Evolutionary conservation across 2,329 filamentous ascomycete species (phyloP).

Genomic region (Alternaria angustiovoidea): DNA sequence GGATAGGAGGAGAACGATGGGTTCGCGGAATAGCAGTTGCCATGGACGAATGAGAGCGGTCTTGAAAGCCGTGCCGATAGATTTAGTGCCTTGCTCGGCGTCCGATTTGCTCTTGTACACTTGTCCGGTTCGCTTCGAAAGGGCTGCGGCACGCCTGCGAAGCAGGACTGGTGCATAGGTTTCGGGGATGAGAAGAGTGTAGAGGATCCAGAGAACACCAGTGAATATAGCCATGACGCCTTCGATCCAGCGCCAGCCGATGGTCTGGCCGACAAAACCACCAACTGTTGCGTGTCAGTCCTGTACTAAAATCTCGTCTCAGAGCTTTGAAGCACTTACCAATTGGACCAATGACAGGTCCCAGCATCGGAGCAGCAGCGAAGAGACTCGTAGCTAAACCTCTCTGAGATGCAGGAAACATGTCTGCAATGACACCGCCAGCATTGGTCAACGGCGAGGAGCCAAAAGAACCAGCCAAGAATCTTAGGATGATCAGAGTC

Average conservation of each 20-base stretch:
- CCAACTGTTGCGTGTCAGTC: slow-evolving; percentile 24
- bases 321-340: not conserved
- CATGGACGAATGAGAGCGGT: not conserved
- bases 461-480: slow-evolving; percentile 71
- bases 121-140: slow-evolving; percentile 30
- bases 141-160: not conserved
- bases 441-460: slow-evolving; percentile 70
- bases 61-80: not conserved
- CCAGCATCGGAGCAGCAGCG: slow-evolving; percentile 55
- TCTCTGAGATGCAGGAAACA: slow-evolving; percentile 42
- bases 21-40: not conserved
- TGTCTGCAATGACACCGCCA: slow-evolving; percentile 56
- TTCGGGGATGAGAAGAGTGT: slow-evolving; percentile 59
- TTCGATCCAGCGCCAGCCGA: slow-evolving; percentile 7
- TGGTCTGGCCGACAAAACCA: not conserved
- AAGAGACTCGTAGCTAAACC: slow-evolving; percentile 58
- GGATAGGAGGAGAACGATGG: not conserved
- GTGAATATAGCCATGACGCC: slow-evolving; percentile 60
- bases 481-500: slow-evolving; percentile 69
- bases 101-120: slow-evolving; percentile 51
- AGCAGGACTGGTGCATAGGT: slow-evolving; percentile 57
- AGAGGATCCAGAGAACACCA: slow-evolving; percentile 41
- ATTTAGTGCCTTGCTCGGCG: slow-evolving; percentile 36
- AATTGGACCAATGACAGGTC: slow-evolving; percentile 58
- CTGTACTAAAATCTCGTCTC: not conserved